Percentiles rank a stretch among this genome's conserved stretches.
Evolutionary conservation across 306 rosid genomes (phyloP).

Genomic region (Luffa acutangula): DNA sequence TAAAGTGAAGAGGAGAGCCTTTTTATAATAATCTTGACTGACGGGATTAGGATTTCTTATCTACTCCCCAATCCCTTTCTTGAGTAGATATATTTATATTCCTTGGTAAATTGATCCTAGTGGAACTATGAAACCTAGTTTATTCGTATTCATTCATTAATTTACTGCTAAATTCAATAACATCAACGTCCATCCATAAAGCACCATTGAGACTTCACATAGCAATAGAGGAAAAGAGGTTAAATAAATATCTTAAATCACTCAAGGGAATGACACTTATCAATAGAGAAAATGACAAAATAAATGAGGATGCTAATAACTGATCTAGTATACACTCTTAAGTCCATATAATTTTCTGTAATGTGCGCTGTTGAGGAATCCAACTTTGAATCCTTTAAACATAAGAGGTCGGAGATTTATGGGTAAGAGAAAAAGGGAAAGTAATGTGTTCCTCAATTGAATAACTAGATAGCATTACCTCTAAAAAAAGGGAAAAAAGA

Average conservation of each 20-base stretch:
- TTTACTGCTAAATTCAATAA: not conserved
- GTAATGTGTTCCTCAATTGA: not conserved
- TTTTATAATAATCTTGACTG: not conserved
- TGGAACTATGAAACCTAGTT: not conserved
- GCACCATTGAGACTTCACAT: not conserved
- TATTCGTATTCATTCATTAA: not conserved
- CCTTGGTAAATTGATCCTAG: not conserved
- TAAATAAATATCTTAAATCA: not conserved
- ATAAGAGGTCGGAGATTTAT: not conserved
- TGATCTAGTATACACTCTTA: not conserved
- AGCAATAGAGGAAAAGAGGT: not conserved
- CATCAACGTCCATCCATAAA: not conserved
- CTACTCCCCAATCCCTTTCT: not conserved
- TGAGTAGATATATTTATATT: not conserved
- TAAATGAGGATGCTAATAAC: not conserved
- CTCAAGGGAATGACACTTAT: not conserved
- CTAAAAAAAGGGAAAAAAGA: not conserved
- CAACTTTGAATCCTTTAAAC: slow-evolving; percentile 5
- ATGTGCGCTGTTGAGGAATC: not conserved
- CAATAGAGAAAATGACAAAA: not conserved
- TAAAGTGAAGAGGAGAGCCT: not conserved
- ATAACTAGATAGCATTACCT: not conserved
- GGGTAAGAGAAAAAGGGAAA: not conserved
- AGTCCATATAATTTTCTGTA: not conserved
- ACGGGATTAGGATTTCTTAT: not conserved